Conservation (phyloP, 345 rosid genomes). For the Arabidopsis suecica region DNA sequence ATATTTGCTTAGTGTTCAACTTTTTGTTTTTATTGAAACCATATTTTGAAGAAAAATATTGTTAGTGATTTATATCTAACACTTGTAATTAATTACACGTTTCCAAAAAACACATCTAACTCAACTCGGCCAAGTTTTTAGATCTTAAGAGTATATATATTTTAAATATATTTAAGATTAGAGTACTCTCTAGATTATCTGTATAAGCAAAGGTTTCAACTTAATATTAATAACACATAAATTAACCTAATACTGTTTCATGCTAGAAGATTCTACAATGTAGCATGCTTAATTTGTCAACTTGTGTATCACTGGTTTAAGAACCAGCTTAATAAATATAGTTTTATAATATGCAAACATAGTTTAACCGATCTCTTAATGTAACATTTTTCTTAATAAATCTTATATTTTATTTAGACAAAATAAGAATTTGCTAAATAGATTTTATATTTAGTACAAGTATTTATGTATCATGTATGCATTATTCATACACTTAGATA, state of each 20-base stretch:
- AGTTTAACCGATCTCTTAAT: background rate
- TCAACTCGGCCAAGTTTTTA: too few relatives aligned
- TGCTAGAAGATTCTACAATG: slow-evolving; percentile 11
- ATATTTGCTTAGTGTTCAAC: too few relatives aligned
- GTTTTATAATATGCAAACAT: background rate
- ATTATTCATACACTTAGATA: slow-evolving; percentile 18
- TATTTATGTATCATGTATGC: background rate
- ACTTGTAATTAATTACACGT: too few relatives aligned
- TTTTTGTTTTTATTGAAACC: too few relatives aligned
- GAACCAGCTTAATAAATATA: background rate
- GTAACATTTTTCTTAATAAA: background rate
- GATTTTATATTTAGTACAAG: background rate
- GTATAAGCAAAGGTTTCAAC: background rate
- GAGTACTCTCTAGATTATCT: too few relatives aligned
- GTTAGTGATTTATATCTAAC: too few relatives aligned
- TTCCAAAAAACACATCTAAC: too few relatives aligned
- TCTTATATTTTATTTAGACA: background rate
- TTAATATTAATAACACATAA: background rate
- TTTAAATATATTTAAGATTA: too few relatives aligned
- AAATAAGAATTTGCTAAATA: background rate
- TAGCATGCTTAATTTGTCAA: slow-evolving; percentile 6
- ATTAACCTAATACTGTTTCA: background rate
- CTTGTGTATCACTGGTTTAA: background rate
- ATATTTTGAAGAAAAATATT: too few relatives aligned
- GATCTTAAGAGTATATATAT: too few relatives aligned